Evolutionary conservation across 768 basidiomycete genomes (phyloP).

Genomic region (Arthromyces matolae): DNA sequence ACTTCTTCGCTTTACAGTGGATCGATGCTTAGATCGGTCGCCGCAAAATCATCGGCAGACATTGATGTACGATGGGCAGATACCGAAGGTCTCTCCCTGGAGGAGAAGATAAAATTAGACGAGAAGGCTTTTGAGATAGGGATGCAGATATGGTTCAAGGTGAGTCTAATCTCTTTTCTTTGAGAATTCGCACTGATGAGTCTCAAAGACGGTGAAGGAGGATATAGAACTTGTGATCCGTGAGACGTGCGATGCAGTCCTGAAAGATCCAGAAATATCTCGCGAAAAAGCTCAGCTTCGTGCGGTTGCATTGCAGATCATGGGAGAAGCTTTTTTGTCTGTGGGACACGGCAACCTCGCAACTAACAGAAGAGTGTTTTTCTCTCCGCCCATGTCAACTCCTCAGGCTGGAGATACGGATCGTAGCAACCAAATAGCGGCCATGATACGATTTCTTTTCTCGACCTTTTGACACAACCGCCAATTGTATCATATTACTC

Average conservation of each 20-base stretch:
- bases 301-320: constrained; percentile 76
- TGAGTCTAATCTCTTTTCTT: constrained; percentile 17
- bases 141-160: constrained; percentile 85
- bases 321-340: constrained; percentile 72
- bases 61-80: constrained; percentile 89
- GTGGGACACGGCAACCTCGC: too few relatives aligned
- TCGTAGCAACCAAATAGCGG: too few relatives aligned
- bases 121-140: constrained; percentile 92
- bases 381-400: too few relatives aligned
- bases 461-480: too few relatives aligned
- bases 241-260: constrained; percentile 80
- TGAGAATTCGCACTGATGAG: too few relatives aligned
- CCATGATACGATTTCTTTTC: too few relatives aligned
- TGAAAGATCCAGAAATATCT: constrained; percentile 51
- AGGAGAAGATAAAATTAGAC: constrained; percentile 77
- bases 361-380: too few relatives aligned
- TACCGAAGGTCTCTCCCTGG: constrained; percentile 69
- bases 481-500: too few relatives aligned
- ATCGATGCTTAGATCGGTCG: constrained; percentile 80
- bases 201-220: constrained; percentile 54
- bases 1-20: constrained; percentile 19
- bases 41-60: constrained; percentile 83
- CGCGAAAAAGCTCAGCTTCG: constrained; percentile 61
- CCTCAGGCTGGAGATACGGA: too few relatives aligned
- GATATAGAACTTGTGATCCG: constrained; percentile 86